Percentiles rank a stretch among this genome's conserved stretches.
These are phyloP conservation scores for Paramecium biaurelia DNA, from an alignment of 73 alveolate species.

Conservation along the genomic window DNA sequence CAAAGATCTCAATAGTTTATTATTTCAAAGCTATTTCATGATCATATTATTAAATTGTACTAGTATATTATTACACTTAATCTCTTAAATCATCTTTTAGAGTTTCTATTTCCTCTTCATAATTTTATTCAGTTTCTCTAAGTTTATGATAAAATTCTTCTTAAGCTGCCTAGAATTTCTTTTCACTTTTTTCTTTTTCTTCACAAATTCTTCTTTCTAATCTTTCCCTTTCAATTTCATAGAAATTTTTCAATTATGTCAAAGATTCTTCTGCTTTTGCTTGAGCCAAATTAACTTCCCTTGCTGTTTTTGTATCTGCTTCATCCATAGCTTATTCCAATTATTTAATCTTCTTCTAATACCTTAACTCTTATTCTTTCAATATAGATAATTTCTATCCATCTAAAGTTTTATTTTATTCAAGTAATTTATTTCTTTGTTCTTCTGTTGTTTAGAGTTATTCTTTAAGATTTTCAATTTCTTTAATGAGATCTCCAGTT, in stretches of 20 bases:
- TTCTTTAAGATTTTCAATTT: conserved; percentile 50
- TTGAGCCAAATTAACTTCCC: conserved; percentile 43
- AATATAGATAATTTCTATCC: conserved; percentile 51
- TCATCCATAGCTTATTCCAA: conserved; percentile 55
- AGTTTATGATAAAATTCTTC: conserved; percentile 58
- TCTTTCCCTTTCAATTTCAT: conserved; percentile 80
- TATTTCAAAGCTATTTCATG: conserved; percentile 70
- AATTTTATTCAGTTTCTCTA: conserved; percentile 52
- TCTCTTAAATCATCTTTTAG: conserved; percentile 72
- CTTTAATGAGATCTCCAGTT: conserved; percentile 60
- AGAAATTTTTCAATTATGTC: conserved; percentile 74
- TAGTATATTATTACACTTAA: conserved; percentile 64
- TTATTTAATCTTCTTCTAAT: conserved; percentile 12
- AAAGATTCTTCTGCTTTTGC: conserved; percentile 70
- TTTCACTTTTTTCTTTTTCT: conserved; percentile 70
- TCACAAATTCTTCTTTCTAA: conserved; percentile 78
- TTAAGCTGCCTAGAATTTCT: conserved; percentile 21
- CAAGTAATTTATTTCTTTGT: conserved; percentile 36
- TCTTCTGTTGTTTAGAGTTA: conserved; percentile 36
- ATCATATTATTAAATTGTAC: conserved; percentile 64
- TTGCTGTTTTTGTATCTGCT: conserved; percentile 24
- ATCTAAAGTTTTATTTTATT: conserved; percentile 49
- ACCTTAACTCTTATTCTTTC: conserved; percentile 59
- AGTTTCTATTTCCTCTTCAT: conserved; percentile 65
- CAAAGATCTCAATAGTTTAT: conserved; percentile 73